Conservation (phyloP, 768 basidiomycete genomes). For the Tephrocybe sp. region DNA sequence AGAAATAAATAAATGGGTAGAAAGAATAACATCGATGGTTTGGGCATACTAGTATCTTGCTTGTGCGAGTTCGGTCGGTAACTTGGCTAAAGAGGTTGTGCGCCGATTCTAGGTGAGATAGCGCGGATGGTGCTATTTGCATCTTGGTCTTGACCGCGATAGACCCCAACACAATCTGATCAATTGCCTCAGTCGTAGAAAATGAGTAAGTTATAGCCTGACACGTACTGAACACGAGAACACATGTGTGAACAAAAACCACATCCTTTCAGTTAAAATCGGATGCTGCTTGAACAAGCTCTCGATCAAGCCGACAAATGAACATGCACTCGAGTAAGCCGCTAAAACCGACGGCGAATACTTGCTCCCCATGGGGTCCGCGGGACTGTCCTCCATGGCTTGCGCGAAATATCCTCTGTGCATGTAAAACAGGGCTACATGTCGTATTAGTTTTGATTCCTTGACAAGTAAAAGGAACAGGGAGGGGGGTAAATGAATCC, state of each 20-base stretch:
- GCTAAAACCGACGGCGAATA: slow-evolving; percentile 67
- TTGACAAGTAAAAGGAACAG: too few relatives aligned
- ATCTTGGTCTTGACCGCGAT: slow-evolving; percentile 65
- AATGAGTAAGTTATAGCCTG: neutral
- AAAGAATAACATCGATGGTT: neutral
- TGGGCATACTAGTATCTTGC: slow-evolving; percentile 58
- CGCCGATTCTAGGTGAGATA: slow-evolving; percentile 66
- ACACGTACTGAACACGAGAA: slow-evolving; percentile 64
- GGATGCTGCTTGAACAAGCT: slow-evolving; percentile 67
- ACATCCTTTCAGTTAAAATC: slow-evolving; percentile 64
- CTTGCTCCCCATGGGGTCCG: slow-evolving; percentile 67
- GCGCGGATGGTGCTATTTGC: slow-evolving; percentile 62
- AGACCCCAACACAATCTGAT: slow-evolving; percentile 65
- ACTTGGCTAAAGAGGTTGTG: slow-evolving; percentile 56
- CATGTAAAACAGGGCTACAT: slow-evolving; percentile 64
- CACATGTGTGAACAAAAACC: slow-evolving; percentile 71
- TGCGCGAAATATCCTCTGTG: slow-evolving; percentile 74
- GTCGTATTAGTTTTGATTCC: slow-evolving; percentile 3
- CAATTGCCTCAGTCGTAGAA: slow-evolving; percentile 3
- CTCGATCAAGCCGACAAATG: slow-evolving; percentile 63
- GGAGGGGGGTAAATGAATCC: too few relatives aligned
- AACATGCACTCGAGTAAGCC: slow-evolving; percentile 66
- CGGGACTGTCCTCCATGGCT: slow-evolving; percentile 59
- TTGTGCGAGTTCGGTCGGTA: slow-evolving; percentile 48
- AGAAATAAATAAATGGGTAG: slow-evolving; percentile 1